Evolutionary conservation across 441 rosid genomes (phyloP).

Genomic region (Syzygium syzygioides): DNA sequence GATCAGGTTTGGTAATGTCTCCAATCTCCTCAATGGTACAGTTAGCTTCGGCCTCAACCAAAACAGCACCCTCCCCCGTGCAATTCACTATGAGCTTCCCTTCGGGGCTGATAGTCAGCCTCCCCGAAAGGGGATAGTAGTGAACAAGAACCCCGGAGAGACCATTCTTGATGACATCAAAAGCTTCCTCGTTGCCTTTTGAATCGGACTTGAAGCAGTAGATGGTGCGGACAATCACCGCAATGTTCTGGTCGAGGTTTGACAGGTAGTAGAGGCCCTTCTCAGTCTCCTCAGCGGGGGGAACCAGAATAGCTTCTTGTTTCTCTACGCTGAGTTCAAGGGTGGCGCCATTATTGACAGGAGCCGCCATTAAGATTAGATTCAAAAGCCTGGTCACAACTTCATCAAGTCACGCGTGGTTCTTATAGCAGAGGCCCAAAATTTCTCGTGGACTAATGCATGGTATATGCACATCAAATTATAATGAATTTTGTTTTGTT

Average conservation of each 20-base stretch:
- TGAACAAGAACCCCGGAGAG: constrained; percentile 64
- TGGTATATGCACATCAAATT: not conserved
- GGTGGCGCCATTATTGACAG: not conserved
- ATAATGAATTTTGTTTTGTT: not conserved
- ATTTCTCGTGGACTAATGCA: not conserved
- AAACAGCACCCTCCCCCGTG: constrained; percentile 75
- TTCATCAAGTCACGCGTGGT: not conserved
- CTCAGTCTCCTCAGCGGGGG: constrained; percentile 53
- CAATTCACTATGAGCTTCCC: constrained; percentile 72
- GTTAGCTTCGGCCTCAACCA: constrained; percentile 80
- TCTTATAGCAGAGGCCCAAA: not conserved
- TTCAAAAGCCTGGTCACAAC: not conserved
- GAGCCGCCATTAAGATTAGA: constrained; percentile 19
- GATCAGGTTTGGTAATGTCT: constrained; percentile 57
- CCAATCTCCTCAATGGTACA: constrained; percentile 45
- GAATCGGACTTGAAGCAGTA: constrained; percentile 66
- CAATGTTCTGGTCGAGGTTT: constrained; percentile 84
- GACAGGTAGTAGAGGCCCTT: constrained; percentile 67
- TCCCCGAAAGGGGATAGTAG: constrained; percentile 72
- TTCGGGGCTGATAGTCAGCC: constrained; percentile 59
- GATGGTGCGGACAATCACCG: constrained; percentile 57
- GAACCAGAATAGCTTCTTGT: constrained; percentile 42
- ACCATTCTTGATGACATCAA: constrained; percentile 46
- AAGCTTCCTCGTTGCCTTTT: constrained; percentile 60
- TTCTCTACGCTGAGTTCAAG: constrained; percentile 36